These are phyloP conservation scores for Mortierella hygrophila DNA, from an alignment of 192 early-diverging fungal genomes.

Conservation along the genomic window DNA sequence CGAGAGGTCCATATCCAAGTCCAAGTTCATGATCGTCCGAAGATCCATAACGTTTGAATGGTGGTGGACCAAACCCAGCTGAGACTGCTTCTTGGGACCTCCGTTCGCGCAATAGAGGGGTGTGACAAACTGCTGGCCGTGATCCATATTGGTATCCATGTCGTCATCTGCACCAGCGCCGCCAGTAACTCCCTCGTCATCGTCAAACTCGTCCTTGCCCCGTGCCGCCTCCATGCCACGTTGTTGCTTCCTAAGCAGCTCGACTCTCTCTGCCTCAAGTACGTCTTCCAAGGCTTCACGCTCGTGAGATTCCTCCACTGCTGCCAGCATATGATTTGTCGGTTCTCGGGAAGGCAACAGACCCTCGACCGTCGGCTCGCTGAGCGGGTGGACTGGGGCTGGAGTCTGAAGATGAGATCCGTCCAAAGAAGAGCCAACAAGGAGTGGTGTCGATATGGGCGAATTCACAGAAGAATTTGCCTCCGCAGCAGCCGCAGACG, in stretches of 20 bases:
- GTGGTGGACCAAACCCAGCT: slow-evolving; percentile 39
- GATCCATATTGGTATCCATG: slow-evolving; percentile 35
- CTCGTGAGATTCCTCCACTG: neutral
- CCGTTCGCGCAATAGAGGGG: slow-evolving; percentile 14
- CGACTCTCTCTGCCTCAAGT: slow-evolving; percentile 22
- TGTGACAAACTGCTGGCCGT: slow-evolving; percentile 5
- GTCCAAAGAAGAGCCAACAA: neutral
- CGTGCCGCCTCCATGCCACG: slow-evolving; percentile 17
- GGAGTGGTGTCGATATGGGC: slow-evolving; percentile 2
- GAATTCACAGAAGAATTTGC: neutral
- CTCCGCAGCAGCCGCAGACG: neutral
- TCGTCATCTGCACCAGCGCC: slow-evolving; percentile 12
- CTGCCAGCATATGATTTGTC: neutral
- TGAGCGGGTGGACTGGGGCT: neutral
- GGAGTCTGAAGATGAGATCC: slow-evolving; percentile 26
- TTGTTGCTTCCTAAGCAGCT: slow-evolving; percentile 19
- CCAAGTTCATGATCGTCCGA: slow-evolving; percentile 51
- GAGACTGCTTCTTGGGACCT: slow-evolving; percentile 39
- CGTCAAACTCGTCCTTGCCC: slow-evolving; percentile 15
- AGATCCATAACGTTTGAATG: slow-evolving; percentile 44
- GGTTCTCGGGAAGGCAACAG: neutral
- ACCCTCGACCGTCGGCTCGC: neutral
- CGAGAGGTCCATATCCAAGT: slow-evolving; percentile 41
- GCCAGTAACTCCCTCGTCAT: neutral
- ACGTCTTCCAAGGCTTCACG: neutral